Base-by-base conservation (phyloP, 768 basidiomycete species). In the Dentipellis fragilis region DNA sequence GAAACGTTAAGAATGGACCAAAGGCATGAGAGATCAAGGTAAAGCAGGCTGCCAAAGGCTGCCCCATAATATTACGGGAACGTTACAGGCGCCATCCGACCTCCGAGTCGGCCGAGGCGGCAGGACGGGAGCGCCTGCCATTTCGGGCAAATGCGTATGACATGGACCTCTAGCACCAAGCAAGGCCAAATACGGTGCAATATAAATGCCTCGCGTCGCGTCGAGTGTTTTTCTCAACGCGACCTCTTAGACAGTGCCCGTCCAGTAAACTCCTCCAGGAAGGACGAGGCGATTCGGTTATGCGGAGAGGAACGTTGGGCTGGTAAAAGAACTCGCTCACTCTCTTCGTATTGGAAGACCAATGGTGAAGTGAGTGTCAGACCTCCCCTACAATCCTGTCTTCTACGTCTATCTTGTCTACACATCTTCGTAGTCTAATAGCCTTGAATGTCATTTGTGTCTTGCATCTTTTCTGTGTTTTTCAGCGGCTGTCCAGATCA, bases 171-270 rank as follows among this genome's bases (percentile, higher is more conserved):
- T 35, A 19, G 12, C 36, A 19, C 37, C 39, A 42, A 59, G 56
- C 54, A 62, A 16, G 7, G 21, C 22, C 54, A 62, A 62, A 62
- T 17, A 62, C 14, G 1, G 34, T 12, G 12, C 21, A 11, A 14
- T 10, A 11, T 49, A 47, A 48, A 49, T 49, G 23, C 23, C 11
- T 14, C 23, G 39, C 48, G 17, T 38, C 22, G 47, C 19, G 17
- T 36, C 12, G n/a, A 4, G 2, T 23, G 35, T 8, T 47, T 38
- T 52, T 55, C 50, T 57, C 46, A 67, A 72, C 79, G 83, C 83
- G 74, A 69, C 82, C 80, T 76, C 67, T 65, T 79, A 84, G 84
- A 85, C 83, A 85, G 83, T 85, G 77, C 83, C 83, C 78, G 76
- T 72, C 75, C 76, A 70, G 67, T 66, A 57, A 56, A 54, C 58